These are phyloP conservation scores for Fusarium nygamai DNA, from an alignment of 2,329 filamentous ascomycete species.

Conservation along the genomic window DNA sequence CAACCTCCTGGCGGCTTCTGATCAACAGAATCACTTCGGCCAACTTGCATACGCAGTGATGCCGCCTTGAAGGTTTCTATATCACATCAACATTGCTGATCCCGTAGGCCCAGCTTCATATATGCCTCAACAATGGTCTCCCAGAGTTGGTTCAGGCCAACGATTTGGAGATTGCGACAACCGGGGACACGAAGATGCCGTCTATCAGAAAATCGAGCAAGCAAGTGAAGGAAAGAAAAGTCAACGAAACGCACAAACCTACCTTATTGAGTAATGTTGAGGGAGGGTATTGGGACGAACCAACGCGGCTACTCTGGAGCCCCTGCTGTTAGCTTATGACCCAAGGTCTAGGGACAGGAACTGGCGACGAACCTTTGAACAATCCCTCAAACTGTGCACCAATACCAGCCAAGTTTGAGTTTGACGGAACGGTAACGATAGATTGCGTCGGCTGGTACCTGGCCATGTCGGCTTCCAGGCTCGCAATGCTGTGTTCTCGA, in stretches of 20 bases:
- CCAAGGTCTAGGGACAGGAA: neutral
- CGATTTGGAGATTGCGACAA: neutral
- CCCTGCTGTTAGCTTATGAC: neutral
- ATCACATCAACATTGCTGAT: neutral
- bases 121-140: neutral
- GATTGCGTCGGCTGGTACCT: neutral
- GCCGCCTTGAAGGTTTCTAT: neutral
- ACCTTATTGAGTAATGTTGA: neutral
- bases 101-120: neutral
- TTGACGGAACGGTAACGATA: neutral
- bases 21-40: neutral
- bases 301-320: neutral
- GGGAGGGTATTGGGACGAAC: neutral
- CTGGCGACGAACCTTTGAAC: neutral
- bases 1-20: neutral
- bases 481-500: neutral
- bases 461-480: conserved; percentile 11
- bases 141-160: neutral
- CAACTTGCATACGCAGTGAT: neutral
- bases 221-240: neutral
- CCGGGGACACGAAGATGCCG: neutral
- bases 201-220: neutral
- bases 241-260: neutral
- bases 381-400: conserved; percentile 10
- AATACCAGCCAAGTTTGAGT: neutral